Evolutionary conservation across 257 asterid genomes (phyloP).

Genomic region (Echium plantagineum): DNA sequence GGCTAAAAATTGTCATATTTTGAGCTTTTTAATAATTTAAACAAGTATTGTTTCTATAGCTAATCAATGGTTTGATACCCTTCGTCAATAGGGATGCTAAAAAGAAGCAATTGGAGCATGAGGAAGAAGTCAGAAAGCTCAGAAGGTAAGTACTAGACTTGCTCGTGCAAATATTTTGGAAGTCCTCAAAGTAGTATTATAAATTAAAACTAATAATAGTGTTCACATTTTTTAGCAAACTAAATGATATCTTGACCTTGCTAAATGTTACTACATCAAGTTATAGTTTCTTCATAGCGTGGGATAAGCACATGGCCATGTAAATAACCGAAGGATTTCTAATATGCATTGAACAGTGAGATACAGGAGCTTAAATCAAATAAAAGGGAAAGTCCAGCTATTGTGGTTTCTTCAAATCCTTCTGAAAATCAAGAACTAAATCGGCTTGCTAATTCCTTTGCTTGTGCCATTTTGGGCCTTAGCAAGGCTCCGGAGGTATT

Average conservation of each 20-base stretch:
- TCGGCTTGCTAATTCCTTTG: conserved; percentile 29
- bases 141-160: conserved; percentile 29
- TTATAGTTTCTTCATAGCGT: conserved; percentile 3
- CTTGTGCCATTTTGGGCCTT: conserved; percentile 30
- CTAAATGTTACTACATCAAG: background rate
- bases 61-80: background rate
- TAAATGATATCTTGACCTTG: background rate
- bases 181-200: no score
- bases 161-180: no score
- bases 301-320: no score
- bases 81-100: conserved; percentile 34
- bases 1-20: conserved; percentile 23
- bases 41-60: background rate
- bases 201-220: no score
- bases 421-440: conserved; percentile 19
- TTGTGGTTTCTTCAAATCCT: conserved; percentile 20
- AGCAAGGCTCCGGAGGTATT: conserved; percentile 12
- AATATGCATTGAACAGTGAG: conserved; percentile 34
- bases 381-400: conserved; percentile 32
- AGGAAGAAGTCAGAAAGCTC: conserved; percentile 54
- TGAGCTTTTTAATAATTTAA: background rate
- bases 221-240: no score
- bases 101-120: conserved; percentile 41
- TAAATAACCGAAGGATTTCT: no score
- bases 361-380: conserved; percentile 29